Conservation (phyloP, 805 yeast genomes). For the Kodamaea nitidulidarum region DNA sequence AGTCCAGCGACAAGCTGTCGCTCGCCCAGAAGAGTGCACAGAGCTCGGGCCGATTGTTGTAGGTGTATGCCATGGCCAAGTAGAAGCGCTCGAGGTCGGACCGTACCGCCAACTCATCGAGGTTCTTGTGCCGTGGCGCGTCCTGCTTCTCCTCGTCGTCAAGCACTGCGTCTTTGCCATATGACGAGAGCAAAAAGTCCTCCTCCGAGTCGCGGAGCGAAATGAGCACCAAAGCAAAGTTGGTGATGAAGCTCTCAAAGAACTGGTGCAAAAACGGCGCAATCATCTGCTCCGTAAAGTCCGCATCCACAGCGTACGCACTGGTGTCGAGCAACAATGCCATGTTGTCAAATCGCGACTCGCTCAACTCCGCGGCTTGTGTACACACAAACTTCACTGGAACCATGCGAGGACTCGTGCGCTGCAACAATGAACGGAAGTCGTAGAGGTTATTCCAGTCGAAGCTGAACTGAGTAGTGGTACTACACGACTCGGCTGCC, state of each 20-base stretch:
- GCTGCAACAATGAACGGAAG: slow-evolving; percentile 61
- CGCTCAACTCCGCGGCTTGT: slow-evolving; percentile 29
- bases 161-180: slow-evolving; percentile 18
- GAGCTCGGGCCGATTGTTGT: slow-evolving; percentile 55
- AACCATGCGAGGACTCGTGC: slow-evolving; percentile 54
- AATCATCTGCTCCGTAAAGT: slow-evolving; percentile 26
- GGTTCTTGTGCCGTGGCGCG: slow-evolving; percentile 26
- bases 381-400: slow-evolving; percentile 52
- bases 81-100: slow-evolving; percentile 89
- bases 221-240: slow-evolving; percentile 63
- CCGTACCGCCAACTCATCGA: slow-evolving; percentile 63
- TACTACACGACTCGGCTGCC: slow-evolving; percentile 52
- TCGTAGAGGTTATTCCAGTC: slow-evolving; percentile 55
- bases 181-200: slow-evolving; percentile 56
- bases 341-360: slow-evolving; percentile 17
- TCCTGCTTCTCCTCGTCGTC: slow-evolving; percentile 13
- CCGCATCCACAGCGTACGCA: slow-evolving; percentile 15
- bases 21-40: slow-evolving; percentile 60
- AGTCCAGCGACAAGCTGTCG: slow-evolving; percentile 40
- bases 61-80: slow-evolving; percentile 66
- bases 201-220: slow-evolving; percentile 71
- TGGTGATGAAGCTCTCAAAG: slow-evolving; percentile 52
- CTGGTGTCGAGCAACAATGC: slow-evolving; percentile 26
- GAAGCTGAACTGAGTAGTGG: slow-evolving; percentile 28
- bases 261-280: slow-evolving; percentile 47